A percentile compares a stretch with the other conserved stretches of the same genome.
Conservation (phyloP, 2,329 filamentous ascomycete genomes). For the Pseudomassariella vexata region DNA sequence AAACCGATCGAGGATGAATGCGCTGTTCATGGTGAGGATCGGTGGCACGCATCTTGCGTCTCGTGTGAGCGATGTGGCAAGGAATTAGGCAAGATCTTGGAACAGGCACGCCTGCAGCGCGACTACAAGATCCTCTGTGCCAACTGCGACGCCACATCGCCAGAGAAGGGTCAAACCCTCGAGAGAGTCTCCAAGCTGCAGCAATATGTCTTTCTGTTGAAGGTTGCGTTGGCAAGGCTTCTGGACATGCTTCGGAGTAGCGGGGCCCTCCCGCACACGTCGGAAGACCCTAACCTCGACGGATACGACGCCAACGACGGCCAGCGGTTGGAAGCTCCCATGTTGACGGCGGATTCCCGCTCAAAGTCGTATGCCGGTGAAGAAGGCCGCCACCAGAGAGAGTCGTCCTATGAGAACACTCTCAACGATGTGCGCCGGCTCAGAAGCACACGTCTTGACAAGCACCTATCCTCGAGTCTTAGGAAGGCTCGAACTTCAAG, state of each 20-base stretch:
- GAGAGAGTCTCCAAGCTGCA: conserved; percentile 77
- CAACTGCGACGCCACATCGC: conserved; percentile 54
- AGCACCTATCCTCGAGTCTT: conserved; percentile 88
- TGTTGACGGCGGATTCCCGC: conserved; percentile 59
- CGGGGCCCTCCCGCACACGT: conserved; percentile 70
- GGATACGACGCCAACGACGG: conserved; percentile 64
- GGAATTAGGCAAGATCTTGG: conserved; percentile 63
- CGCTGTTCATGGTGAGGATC: conserved; percentile 63
- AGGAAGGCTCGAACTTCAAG: conserved; percentile 84
- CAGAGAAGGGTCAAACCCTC: conserved; percentile 51
- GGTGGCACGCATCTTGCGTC: conserved; percentile 82
- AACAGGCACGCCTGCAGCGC: conserved; percentile 66
- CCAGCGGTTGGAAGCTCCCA: conserved; percentile 47
- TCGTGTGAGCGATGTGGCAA: conserved; percentile 61
- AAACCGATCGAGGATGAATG: conserved; percentile 95
- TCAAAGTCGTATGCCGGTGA: conserved; percentile 67
- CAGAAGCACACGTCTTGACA: conserved; percentile 88
- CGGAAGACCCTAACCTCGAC: conserved; percentile 64
- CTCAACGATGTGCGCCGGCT: conserved; percentile 90
- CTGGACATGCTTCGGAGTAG: conserved; percentile 80
- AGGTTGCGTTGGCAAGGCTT: conserved; percentile 84
- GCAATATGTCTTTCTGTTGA: conserved; percentile 89
- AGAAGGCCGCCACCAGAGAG: conserved; percentile 53
- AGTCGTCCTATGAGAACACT: conserved; percentile 87
- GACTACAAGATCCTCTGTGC: conserved; percentile 68